phyloP scores from a whole-genome alignment of 371 early-diverging fungal species.

The Lichtheimia ornata region DNA sequence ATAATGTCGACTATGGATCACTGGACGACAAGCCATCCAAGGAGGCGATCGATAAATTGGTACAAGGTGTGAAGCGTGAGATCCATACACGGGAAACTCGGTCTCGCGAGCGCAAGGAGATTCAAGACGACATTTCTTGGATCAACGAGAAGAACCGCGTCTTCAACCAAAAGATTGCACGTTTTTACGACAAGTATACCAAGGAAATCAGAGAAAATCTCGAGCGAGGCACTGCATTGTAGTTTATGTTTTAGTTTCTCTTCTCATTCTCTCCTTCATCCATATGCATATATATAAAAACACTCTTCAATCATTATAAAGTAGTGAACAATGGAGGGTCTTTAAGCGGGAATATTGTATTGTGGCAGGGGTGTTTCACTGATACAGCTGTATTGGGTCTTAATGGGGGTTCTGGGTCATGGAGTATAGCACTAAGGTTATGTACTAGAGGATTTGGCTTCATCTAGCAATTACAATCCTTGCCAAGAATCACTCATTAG shows the following conservation, averaged over 20 bases:
- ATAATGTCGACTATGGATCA: conserved; percentile 70
- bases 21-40: conserved; percentile 62
- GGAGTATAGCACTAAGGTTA: too few relatives aligned
- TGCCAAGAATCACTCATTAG: too few relatives aligned
- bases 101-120: conserved; percentile 72
- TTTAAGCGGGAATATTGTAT: too few relatives aligned
- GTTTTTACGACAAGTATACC: conserved; percentile 93
- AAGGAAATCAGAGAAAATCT: conserved; percentile 89
- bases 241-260: conserved; percentile 4
- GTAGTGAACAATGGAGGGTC: too few relatives aligned
- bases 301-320: too few relatives aligned
- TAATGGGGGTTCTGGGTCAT: too few relatives aligned
- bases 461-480: too few relatives aligned
- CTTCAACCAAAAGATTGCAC: conserved; percentile 93
- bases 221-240: conserved; percentile 85
- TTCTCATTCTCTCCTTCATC: too few relatives aligned
- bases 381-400: too few relatives aligned
- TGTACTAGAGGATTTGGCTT: too few relatives aligned
- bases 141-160: conserved; percentile 95
- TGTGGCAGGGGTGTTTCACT: too few relatives aligned
- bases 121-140: conserved; percentile 89
- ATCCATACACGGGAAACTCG: conserved; percentile 68
- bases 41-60: conserved; percentile 76
- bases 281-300: too few relatives aligned
- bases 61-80: conserved; percentile 74